Evolutionary conservation across 2,329 filamentous ascomycete species (phyloP).

Genomic region (Meredithiella fracta): DNA sequence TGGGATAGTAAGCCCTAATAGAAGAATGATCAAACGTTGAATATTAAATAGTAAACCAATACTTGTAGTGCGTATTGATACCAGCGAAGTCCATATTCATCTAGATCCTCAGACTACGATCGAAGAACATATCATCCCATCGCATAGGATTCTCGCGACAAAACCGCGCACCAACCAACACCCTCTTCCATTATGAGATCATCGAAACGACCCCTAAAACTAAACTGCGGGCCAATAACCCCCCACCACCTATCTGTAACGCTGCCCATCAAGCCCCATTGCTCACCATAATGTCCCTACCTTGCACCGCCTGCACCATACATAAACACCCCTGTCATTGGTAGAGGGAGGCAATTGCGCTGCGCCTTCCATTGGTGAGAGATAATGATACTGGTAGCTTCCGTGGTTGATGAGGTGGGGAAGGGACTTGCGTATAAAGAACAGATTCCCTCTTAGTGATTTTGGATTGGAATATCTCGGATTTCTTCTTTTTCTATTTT

Average conservation of each 20-base stretch:
- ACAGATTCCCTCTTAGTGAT: slow-evolving; percentile 18
- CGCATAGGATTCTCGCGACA: not conserved
- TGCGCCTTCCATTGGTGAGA: not conserved
- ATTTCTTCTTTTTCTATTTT: slow-evolving; percentile 12
- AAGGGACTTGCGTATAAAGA: slow-evolving; percentile 17
- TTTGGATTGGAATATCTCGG: too few relatives aligned
- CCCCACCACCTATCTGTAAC: too few relatives aligned
- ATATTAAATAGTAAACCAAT: too few relatives aligned
- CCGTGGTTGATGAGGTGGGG: not conserved
- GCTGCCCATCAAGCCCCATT: not conserved
- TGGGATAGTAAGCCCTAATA: too few relatives aligned
- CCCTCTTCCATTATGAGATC: too few relatives aligned
- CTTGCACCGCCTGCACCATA: not conserved
- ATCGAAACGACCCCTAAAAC: not conserved
- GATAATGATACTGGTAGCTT: not conserved
- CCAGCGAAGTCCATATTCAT: too few relatives aligned
- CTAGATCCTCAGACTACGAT: too few relatives aligned
- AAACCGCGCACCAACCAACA: not conserved
- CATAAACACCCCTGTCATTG: not conserved
- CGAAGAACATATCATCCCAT: not conserved
- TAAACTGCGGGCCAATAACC: not conserved
- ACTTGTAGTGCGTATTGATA: too few relatives aligned
- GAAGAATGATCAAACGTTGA: too few relatives aligned
- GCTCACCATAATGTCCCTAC: not conserved
- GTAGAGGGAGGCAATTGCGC: not conserved